Conservation (phyloP, 2,329 filamentous ascomycete species). For the Ramularia endophylla region DNA sequence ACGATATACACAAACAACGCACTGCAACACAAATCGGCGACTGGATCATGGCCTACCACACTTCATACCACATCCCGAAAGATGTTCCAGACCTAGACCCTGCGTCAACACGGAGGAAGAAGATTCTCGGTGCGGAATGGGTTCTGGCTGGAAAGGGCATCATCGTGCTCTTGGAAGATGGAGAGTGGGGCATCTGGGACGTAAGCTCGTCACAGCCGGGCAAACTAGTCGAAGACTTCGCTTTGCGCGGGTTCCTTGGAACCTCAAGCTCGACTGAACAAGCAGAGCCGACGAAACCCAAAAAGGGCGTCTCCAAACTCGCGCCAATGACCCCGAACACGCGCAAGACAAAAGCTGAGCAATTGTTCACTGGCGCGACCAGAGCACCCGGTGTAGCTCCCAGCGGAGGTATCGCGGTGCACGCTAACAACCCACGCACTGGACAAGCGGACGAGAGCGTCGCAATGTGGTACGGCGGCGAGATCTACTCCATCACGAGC, state of each 20-base stretch:
- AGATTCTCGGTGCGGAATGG: conserved; percentile 46
- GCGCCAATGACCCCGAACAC: conserved; percentile 49
- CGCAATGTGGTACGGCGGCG: conserved; percentile 42
- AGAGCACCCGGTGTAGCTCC: conserved; percentile 26
- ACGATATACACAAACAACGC: conserved; percentile 44
- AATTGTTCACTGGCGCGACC: conserved; percentile 39
- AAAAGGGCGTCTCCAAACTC: conserved; percentile 33
- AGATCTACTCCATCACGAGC: conserved; percentile 41
- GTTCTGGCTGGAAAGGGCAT: conserved; percentile 41
- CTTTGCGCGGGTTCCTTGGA: conserved; percentile 27
- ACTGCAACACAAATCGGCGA: conserved; percentile 20
- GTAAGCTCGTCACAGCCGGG: conserved; percentile 17
- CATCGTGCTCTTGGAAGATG: conserved; percentile 43
- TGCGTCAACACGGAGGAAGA: conserved; percentile 38
- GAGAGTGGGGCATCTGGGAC: conserved; percentile 51
- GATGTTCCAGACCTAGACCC: conserved; percentile 16
- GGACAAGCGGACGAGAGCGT: conserved; percentile 39
- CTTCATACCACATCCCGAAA: conserved; percentile 19
- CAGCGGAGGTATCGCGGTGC: conserved; percentile 40
- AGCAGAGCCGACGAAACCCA: conserved; percentile 23
- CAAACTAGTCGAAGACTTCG: conserved; percentile 24
- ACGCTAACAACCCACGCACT: conserved; percentile 26
- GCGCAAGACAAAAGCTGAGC: conserved; percentile 39
- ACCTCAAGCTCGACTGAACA: conserved; percentile 17
- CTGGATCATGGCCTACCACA: conserved; percentile 26